Percentiles rank a stretch among this genome's conserved stretches.
Conservation (phyloP, 805 yeast genomes). For the Lachancea sp. region DNA sequence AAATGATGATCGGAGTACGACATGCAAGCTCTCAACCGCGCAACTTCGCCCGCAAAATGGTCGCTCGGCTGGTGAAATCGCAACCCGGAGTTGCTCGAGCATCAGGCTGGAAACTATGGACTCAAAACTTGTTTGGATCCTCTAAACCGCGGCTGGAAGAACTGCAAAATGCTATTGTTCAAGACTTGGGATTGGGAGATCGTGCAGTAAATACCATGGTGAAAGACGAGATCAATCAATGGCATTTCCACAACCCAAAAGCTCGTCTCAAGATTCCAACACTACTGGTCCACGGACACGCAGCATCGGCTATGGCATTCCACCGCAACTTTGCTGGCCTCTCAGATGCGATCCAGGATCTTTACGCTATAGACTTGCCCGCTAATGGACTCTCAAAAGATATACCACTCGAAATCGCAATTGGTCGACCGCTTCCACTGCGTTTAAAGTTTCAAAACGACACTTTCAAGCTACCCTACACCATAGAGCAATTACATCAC, state of each 20-base stretch:
- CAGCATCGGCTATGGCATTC: slow-evolving; percentile 82
- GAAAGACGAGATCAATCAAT: slow-evolving; percentile 25
- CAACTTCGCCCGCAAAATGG: slow-evolving; percentile 6
- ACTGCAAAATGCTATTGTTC: slow-evolving; percentile 23
- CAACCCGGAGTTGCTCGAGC: slow-evolving; percentile 2
- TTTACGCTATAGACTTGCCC: slow-evolving; percentile 65
- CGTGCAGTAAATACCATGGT: slow-evolving; percentile 16
- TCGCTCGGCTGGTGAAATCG: slow-evolving; percentile 4
- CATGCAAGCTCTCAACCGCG: not conserved
- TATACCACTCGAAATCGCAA: slow-evolving; percentile 28
- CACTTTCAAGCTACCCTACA: slow-evolving; percentile 14
- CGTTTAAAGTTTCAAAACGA: slow-evolving; percentile 19
- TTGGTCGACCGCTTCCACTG: slow-evolving; percentile 9
- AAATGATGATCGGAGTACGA: not conserved
- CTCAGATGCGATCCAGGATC: slow-evolving; percentile 41
- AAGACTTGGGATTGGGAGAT: slow-evolving; percentile 14
- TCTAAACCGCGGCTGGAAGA: slow-evolving; percentile 11
- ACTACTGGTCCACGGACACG: slow-evolving; percentile 83
- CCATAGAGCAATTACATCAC: slow-evolving; percentile 15
- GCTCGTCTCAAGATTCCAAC: slow-evolving; percentile 31
- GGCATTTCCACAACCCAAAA: slow-evolving; percentile 27
- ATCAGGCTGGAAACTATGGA: slow-evolving; percentile 13
- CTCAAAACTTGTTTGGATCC: not conserved
- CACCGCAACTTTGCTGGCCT: slow-evolving; percentile 59
- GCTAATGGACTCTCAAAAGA: slow-evolving; percentile 66